Evolutionary conservation across 148 eudicot species (phyloP), one percentile per base, ranked within the genome.

Genomic region (Vaccinium macrocarpon): DNA sequence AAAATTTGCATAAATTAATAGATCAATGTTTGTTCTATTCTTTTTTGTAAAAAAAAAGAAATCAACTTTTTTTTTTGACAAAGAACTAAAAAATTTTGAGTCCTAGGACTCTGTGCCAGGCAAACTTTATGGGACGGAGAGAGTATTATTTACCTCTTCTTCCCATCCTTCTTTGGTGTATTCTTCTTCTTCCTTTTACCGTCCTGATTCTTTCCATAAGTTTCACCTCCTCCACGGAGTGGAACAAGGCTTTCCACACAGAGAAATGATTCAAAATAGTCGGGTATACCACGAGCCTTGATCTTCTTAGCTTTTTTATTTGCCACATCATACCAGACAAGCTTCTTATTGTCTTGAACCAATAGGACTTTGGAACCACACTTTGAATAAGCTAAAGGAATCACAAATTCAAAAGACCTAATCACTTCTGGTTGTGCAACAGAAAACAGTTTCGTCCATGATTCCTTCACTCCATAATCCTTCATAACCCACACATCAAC

Each of bases 401-500:
- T 49, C 79, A 76, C 29, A 76, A 2, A 76, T 9, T 75, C 7
- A 48, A 76, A 76, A 0, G 79, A 49, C 0, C 16, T n/a, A 75
- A 75, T 75, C 52, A 0, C 16, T 48, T 76, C 29, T 21, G 75
- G 48, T 72, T 72, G 49, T 35, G 49, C n/a, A 13, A 72, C 21
- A 15, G 49, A 72, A 72, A 72, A 35, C 49, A 72, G 48, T 35
- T 72, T 35, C 9, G 9, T 72, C 76, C 76, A 72, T 1, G n/a
- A 72, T 21, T 76, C 79, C 35, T 76, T 76, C 79, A 76, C 55
- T 76, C 55, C 53, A 11, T n/a, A 76, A 49, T 76, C 52, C 23
- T 76, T 76, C 79, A 76, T 76, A 21, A 90, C 85, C 90, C 57
- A 89, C 13, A 91, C 11, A 52, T 91, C 91, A 51, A 56, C 55